These are phyloP conservation scores for Blastomyces parvus DNA, from an alignment of 2,329 filamentous ascomycete genomes.

Conservation along the genomic window DNA sequence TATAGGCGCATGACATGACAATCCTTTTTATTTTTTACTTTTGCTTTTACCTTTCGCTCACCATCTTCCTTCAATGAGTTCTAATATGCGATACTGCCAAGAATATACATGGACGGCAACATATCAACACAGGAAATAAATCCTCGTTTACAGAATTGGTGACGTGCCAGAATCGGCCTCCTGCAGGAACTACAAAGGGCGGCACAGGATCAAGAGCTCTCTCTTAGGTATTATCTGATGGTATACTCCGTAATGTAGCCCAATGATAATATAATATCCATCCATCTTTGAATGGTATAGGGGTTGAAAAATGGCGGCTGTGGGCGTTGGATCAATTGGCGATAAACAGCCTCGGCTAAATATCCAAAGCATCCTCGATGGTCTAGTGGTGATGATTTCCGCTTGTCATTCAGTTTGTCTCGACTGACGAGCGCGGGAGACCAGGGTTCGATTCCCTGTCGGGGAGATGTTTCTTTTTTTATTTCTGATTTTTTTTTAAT, in stretches of 20 bases:
- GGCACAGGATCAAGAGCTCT: no score
- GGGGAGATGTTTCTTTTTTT: neutral
- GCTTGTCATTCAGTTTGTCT: conserved; percentile 3
- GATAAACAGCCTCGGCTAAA: neutral
- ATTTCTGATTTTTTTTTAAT: neutral
- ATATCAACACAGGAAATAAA: neutral
- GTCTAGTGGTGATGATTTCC: conserved; percentile 8
- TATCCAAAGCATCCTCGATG: neutral
- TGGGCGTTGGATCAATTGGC: no score
- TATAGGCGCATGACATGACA: no score
- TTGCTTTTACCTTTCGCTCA: neutral
- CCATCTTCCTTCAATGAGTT: neutral
- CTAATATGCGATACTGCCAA: neutral
- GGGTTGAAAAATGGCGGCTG: no score
- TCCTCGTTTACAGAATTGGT: no score
- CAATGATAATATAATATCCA: no score
- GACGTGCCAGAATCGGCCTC: no score
- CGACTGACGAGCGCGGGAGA: conserved; percentile 6
- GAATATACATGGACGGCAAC: neutral
- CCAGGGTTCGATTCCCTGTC: no score
- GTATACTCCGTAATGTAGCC: no score
- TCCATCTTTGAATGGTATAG: no score
- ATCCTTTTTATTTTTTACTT: neutral
- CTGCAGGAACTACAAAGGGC: no score
- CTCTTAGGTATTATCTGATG: no score